Conservation (phyloP, 164 flowering plant species). For the Echeveria elegans region DNA sequence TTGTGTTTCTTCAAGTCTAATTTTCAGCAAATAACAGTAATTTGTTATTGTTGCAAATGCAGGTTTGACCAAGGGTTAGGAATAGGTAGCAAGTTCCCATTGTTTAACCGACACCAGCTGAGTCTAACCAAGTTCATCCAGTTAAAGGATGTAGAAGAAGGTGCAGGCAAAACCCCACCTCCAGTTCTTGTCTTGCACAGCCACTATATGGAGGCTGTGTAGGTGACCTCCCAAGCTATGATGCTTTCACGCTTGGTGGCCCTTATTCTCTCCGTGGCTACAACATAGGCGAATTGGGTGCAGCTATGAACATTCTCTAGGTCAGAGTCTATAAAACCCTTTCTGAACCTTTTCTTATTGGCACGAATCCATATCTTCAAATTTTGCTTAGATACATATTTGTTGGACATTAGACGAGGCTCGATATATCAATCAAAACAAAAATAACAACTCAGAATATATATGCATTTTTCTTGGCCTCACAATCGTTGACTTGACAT, state of each 20-base stretch:
- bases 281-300: slow-evolving; percentile 98
- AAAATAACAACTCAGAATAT: too few species aligned
- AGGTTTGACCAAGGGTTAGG: slow-evolving; percentile 98
- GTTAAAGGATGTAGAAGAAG: slow-evolving; percentile 86
- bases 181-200: slow-evolving; percentile 95
- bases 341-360: too few species aligned
- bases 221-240: slow-evolving; percentile 98
- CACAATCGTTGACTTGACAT: too few species aligned
- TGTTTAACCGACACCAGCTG: slow-evolving; percentile 94
- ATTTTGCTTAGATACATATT: too few species aligned
- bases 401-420: too few species aligned
- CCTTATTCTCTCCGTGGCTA: slow-evolving; percentile 97
- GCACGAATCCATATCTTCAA: too few species aligned
- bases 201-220: slow-evolving; percentile 98
- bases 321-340: slow-evolving; percentile 31
- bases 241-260: slow-evolving; percentile 94
- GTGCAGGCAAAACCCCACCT: slow-evolving; percentile 84
- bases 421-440: too few species aligned
- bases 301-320: slow-evolving; percentile 92
- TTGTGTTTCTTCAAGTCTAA: slow-evolving; percentile 26
- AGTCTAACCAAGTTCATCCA: slow-evolving; percentile 73
- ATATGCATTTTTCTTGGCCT: too few species aligned
- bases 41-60: slow-evolving; percentile 15
- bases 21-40: neutral
- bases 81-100: slow-evolving; percentile 82